Percentiles rank a stretch among this genome's conserved stretches.
phyloP scores from a whole-genome alignment of 495 filamentous ascomycete genomes.

The Tuber aestivum region DNA sequence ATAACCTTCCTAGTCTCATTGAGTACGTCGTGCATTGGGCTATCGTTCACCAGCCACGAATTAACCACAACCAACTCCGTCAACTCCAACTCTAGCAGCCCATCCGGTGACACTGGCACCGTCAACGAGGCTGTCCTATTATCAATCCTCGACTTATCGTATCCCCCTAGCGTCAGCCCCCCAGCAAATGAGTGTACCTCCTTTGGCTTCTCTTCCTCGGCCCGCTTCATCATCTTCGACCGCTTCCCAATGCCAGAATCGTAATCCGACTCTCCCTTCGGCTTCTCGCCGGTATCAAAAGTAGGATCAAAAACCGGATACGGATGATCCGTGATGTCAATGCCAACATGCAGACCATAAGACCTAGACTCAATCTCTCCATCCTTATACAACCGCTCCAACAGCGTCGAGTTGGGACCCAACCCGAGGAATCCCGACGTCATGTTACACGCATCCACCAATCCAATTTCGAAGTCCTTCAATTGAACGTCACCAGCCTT shows the following conservation, averaged over 20 bases:
- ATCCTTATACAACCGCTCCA: constrained; percentile 17
- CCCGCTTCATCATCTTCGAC: neutral
- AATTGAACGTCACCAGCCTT: constrained; percentile 9
- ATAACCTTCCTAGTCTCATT: constrained; percentile 27
- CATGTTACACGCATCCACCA: constrained; percentile 32
- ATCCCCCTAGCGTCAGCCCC: constrained; percentile 32
- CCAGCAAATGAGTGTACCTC: constrained; percentile 33
- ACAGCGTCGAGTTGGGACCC: constrained; percentile 23
- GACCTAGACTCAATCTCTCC: constrained; percentile 13
- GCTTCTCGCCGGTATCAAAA: constrained; percentile 14
- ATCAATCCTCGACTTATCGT: constrained; percentile 32
- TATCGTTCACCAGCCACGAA: constrained; percentile 1
- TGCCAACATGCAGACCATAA: constrained; percentile 34
- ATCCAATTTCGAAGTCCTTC: constrained; percentile 25
- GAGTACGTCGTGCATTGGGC: constrained; percentile 23
- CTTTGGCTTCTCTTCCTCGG: neutral
- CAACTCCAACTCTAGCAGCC: constrained; percentile 23
- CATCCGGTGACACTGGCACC: constrained; percentile 30
- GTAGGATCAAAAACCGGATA: constrained; percentile 26
- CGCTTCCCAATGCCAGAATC: constrained; percentile 15
- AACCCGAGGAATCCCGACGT: constrained; percentile 32
- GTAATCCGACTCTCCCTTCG: constrained; percentile 4
- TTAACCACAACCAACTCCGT: constrained; percentile 28
- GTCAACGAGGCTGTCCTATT: constrained; percentile 19
- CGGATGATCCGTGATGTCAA: constrained; percentile 30